Conservation (phyloP, 306 rosid genomes). For the Quercus alba region DNA sequence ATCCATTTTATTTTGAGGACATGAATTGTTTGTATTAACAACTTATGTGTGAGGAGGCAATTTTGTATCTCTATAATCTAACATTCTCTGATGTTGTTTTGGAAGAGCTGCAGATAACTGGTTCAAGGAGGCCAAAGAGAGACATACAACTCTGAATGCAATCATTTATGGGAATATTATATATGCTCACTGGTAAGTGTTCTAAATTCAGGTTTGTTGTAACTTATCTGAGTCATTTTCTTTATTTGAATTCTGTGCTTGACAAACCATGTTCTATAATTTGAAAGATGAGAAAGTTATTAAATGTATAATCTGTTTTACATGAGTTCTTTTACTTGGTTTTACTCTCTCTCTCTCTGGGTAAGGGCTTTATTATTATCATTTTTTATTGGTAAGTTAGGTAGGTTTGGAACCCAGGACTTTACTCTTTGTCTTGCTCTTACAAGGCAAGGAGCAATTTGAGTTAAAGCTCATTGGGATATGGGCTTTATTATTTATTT, state of each 20-base stretch:
- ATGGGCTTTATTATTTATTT: not conserved
- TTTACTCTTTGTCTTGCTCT: not conserved
- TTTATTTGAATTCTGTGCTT: not conserved
- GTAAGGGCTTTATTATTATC: not conserved
- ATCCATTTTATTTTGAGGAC: slow-evolving; percentile 13
- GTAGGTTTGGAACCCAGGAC: not conserved
- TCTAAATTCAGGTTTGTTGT: slow-evolving; percentile 6
- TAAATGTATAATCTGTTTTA: not conserved
- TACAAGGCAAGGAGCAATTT: not conserved
- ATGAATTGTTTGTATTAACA: slow-evolving; percentile 9
- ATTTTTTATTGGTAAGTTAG: not conserved
- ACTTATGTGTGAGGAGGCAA: not conserved
- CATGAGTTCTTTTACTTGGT: not conserved
- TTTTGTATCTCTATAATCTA: slow-evolving; percentile 32
- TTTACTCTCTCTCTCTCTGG: not conserved
- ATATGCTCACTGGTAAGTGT: slow-evolving; percentile 86
- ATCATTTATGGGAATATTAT: slow-evolving; percentile 84
- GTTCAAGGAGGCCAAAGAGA: slow-evolving; percentile 89
- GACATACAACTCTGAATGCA: slow-evolving; percentile 67
- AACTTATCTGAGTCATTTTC: slow-evolving; percentile 7
- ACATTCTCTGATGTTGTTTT: slow-evolving; percentile 45
- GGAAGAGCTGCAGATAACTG: slow-evolving; percentile 98
- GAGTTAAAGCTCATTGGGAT: not conserved
- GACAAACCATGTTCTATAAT: not conserved
- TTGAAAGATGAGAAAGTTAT: not conserved